Percentiles rank a stretch among this genome's conserved stretches.
phyloP scores from a whole-genome alignment of 139 green algal genomes.

The Asterochloris erici region DNA sequence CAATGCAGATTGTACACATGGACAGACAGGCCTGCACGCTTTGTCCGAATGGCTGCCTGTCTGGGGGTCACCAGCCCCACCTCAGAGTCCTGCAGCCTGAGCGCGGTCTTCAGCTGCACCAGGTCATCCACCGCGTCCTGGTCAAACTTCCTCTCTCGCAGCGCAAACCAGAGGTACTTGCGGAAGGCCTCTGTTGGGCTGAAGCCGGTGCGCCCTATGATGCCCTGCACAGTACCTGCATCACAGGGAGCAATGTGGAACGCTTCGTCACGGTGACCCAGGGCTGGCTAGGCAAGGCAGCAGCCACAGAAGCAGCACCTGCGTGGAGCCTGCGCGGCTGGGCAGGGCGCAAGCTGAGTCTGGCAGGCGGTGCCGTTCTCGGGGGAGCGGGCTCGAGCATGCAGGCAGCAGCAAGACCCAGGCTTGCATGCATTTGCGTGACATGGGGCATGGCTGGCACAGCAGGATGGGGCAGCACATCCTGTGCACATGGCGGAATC shows the following conservation, averaged over 20 bases:
- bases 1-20: no score
- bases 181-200: slow-evolving; percentile 84
- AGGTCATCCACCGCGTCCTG: slow-evolving; percentile 85
- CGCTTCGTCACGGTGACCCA: neutral
- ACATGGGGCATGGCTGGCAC: neutral
- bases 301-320: neutral
- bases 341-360: neutral
- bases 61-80: slow-evolving; percentile 13
- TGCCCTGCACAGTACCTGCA: neutral
- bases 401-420: neutral
- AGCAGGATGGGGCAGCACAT: neutral
- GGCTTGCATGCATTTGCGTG: neutral
- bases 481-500: neutral
- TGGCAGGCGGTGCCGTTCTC: neutral
- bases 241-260: neutral
- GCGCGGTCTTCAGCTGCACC: slow-evolving; percentile 71
- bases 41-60: neutral
- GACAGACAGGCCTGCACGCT: neutral
- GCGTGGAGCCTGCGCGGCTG: neutral
- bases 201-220: slow-evolving; percentile 59
- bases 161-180: slow-evolving; percentile 97
- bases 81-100: slow-evolving; percentile 63
- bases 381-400: neutral
- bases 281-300: neutral
- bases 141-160: slow-evolving; percentile 92